Evolutionary conservation across 768 basidiomycete species (phyloP), one percentile per base, ranked within the genome.

Genomic region (Trametes villosa): DNA sequence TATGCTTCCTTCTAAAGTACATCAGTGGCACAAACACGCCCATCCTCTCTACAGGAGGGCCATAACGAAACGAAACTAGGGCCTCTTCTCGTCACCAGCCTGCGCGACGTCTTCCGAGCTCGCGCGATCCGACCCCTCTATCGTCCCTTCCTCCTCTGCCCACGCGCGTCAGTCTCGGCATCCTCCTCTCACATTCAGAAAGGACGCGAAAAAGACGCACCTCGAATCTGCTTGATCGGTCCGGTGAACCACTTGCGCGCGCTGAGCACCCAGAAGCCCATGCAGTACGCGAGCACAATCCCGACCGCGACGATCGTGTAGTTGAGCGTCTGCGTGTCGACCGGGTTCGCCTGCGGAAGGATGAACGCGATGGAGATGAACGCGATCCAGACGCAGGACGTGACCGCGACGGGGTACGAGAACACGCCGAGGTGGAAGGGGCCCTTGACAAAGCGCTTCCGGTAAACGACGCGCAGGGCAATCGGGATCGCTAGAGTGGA

Each of bases 301-400:
- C 86, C 89, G 24, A 91, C 87, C 3, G 89, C 91, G 9, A 91
- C 89, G 41, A 87, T 80, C 0, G 89, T 73, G 68, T 91, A 93
- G 70, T 91, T 92, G 61, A 92, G 75, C 2, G 89, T 89, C 68
- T 89, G 83, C 0, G 83, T 82, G 64, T 83, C 75, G 47, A 92
- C 88, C 8, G 88, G 88, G 68, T 87, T 90, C 29, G 81, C 74
- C 72, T 86, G 82, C 8, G 88, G 89, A 1, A 93, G 79, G 65
- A 90, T 85, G 72, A 92, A 92, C 6, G 79, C 84, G 66, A 92
- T 84, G 6, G 87, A 77, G 65, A 93, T 91, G 71, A 89, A 89
- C 0, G 67, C 68, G 33, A 91, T 90, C 89, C 90, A 92, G 18
- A 73, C 15, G n/a, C 86, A 82, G 4, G 89, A 84, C 15, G 68